Base-by-base conservation (phyloP, 176 grass and related monocot genomes). In the Phyllostachys edulis region DNA sequence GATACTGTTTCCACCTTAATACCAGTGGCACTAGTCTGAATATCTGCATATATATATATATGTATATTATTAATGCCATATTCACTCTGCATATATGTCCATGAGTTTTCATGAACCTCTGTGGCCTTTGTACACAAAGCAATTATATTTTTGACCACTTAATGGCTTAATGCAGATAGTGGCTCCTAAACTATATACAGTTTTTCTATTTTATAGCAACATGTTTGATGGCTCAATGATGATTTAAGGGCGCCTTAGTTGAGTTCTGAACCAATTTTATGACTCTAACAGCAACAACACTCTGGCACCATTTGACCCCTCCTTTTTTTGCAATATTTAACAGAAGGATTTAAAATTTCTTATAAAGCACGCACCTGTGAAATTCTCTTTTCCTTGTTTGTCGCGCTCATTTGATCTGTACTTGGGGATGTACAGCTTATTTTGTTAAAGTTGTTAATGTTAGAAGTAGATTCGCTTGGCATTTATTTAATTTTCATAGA, bases 1-100 rank as follows among this genome's bases (percentile, higher is more conserved):
- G 75, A 79, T 73, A 27, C 15, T 84, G 69, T 55, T 66, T 38
- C 67, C 7, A 64, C 59, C 46, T 52, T 85, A 69, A 56, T 72
- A 45, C 85, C 56, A 23, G 4, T 69, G 14, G 17, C 23, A 29
- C 24, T n/a, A 60, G 62, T 74, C 21, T 73, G n/a, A 21, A 16
- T 78, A 78, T 59, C 2, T 47, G 14, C 62, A 75, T 6, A 67
- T 20, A 15, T 6, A 67, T 20, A 15, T 23, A 63, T 51, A 68
- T 55, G 4, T 16, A 68, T 41, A 45, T 44, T 41, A 10, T 76
- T 61, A n/a, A n/a, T 60, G 9, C 14, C 20, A 59, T 42, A 27
- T 44, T 77, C 21, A 42, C 17, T 61, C 6, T 45, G 7, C 54
- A 44, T n/a, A 10, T 24, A 11, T 24, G n/a, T 10, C 56, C 57